These are phyloP conservation scores for Pestalotiopsis sp. DNA, from an alignment of 2,329 filamentous ascomycete genomes.

Conservation along the genomic window DNA sequence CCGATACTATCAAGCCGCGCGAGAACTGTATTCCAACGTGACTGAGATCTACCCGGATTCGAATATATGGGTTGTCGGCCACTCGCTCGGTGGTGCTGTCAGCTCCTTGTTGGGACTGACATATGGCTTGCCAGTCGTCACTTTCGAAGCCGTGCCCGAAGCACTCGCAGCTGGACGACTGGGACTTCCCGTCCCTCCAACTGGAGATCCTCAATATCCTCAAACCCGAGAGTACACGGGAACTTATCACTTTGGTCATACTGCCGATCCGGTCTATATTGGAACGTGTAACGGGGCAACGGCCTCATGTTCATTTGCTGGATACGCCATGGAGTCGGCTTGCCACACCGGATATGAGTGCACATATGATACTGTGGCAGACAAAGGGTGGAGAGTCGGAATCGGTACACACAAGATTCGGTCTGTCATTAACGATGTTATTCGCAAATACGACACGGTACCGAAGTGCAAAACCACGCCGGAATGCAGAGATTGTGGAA, in stretches of 20 bases:
- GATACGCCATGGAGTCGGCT: constrained; percentile 91
- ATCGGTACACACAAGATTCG: constrained; percentile 91
- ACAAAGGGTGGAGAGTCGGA: constrained; percentile 90
- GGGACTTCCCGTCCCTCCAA: constrained; percentile 83
- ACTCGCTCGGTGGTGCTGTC: constrained; percentile 90
- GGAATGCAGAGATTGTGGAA: constrained; percentile 85
- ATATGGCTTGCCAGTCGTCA: constrained; percentile 87
- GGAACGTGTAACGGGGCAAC: constrained; percentile 90
- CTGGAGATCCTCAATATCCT: constrained; percentile 69
- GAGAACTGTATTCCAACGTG: constrained; percentile 90
- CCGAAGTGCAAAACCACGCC: constrained; percentile 76
- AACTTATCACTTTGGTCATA: constrained; percentile 90
- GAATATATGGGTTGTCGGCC: constrained; percentile 87
- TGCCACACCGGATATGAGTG: constrained; percentile 91
- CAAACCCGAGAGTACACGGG: constrained; percentile 76
- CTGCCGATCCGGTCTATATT: constrained; percentile 92
- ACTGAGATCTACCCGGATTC: constrained; percentile 84
- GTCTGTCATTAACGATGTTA: constrained; percentile 84
- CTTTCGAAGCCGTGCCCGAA: constrained; percentile 91
- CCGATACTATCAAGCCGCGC: constrained; percentile 86
- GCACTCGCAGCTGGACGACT: constrained; percentile 83
- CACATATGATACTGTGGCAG: constrained; percentile 87
- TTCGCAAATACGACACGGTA: constrained; percentile 80
- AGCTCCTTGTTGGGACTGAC: constrained; percentile 88
- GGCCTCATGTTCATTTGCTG: constrained; percentile 85